A percentile compares a stretch with the other conserved stretches of the same genome.
phyloP scores from a whole-genome alignment of 116 monocot species.

The Phalaenopsis hybrid region DNA sequence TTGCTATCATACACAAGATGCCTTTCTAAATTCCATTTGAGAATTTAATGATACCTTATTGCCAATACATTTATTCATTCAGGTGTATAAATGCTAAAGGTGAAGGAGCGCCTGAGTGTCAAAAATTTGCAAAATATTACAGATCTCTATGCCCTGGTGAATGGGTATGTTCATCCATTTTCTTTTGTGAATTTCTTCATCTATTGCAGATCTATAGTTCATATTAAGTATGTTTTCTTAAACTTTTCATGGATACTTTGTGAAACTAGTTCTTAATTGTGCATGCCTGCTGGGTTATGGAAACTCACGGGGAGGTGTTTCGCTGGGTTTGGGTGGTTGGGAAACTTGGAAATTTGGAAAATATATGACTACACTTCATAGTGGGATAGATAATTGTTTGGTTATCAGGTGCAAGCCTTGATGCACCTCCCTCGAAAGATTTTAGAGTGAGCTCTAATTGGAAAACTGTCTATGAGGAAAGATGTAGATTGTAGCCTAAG shows the following conservation, averaged over 20 bases:
- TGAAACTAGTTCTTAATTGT: background rate
- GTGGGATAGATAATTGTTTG: background rate
- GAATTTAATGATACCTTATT: background rate
- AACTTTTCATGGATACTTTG: background rate
- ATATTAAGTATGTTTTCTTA: background rate
- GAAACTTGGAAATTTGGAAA: background rate
- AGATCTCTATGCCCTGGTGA: conserved; percentile 78
- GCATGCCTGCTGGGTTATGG: conserved; percentile 3
- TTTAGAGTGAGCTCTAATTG: background rate
- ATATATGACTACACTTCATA: background rate
- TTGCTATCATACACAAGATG: background rate
- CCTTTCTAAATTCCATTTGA: background rate
- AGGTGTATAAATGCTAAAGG: conserved; percentile 73
- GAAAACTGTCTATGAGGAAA: background rate
- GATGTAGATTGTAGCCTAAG: background rate
- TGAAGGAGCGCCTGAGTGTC: conserved; percentile 62
- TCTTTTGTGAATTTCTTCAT: background rate
- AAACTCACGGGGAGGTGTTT: background rate
- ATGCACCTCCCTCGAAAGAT: background rate
- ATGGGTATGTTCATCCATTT: conserved; percentile 44
- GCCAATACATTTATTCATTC: background rate
- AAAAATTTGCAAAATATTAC: conserved; percentile 81
- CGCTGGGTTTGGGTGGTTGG: background rate
- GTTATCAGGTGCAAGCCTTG: background rate
- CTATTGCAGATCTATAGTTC: background rate